Evolutionary conservation across 1,284 basidiomycete genomes (phyloP), one percentile per base, ranked within the genome.

Genomic region (Pseudozyma pruni): DNA sequence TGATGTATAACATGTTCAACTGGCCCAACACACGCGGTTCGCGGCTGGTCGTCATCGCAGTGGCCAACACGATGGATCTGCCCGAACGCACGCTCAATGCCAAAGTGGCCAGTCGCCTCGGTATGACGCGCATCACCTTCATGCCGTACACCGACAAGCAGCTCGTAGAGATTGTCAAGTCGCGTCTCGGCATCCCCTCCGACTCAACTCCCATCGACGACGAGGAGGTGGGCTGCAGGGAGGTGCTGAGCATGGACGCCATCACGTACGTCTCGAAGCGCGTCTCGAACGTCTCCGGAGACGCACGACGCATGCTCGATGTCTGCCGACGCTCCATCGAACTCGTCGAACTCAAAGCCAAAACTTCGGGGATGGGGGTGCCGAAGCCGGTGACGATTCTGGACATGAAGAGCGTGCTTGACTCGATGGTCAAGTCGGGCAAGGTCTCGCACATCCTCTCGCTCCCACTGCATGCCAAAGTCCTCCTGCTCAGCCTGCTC

Each of bases 1-100:
- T 98, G 2, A 91, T 98, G 37, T 98, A 98, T 85, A 98, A 98
- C 82, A 95, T 98, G 84, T 98, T 98, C 87, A 98, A 98, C 82
- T 98, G 96, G 95, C 96, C 95, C 1, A 94, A 93, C 10, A 86
- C 95, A 57, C 87, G 88, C 0, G 89, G 89, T 14, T 92, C 91
- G 52, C 90, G 91, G 78, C 87, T 99, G 14, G 90, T 98, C 48
- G 95, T 99, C 2, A 88, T 99, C 51, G 96, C 96, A 0, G 94
- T 99, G 1, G 96, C 96, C 11, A 98, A 98, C 82, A 94, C 95
- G 23, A 96, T 98, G 91, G 95, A 98, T 80, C 86, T 98, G 50
- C 96, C 96, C 0, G 95, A 98, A 83, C 87, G 95, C 23, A 90
- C 91, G 13, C 90, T 99, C 87, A 91, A 87, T 3, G 92, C 93